Evolutionary conservation across 1,284 basidiomycete species (phyloP), one percentile per base, ranked within the genome.

Genomic region (Violaceomyces palustris): DNA sequence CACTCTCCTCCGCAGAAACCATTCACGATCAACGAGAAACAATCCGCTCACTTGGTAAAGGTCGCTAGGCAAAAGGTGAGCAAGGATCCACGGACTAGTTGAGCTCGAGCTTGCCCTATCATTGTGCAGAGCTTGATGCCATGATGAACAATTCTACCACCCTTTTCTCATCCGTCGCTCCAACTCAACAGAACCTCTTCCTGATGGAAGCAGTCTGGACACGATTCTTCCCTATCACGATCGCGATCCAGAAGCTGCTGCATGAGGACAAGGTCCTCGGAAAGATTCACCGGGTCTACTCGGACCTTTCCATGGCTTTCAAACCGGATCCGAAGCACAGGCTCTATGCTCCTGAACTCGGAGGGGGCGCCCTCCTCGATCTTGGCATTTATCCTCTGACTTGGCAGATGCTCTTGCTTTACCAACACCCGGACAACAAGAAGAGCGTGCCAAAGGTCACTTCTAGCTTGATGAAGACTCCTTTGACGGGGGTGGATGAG

Each of bases 291-390:
- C 43, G 64, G 11, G 58, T 64, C 22, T 49, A 41, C 36, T 37
- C 39, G 29, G 66, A 69, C 33, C 43, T 67, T 12, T 40, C 45
- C 5, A 35, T 36, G n/a, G 31, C 19, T n/a, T 64, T 68, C 35
- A 35, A 42, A 12, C 44, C 46, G 5, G 66, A 68, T 32, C 46
- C 56, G 83, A 87, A 24, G 85, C 83, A 89, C 75, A 77, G 88
- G 27, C 85, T 93, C 57, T 75, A 89, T 56, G 82, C 90, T 64
- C 88, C 90, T 3, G 74, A 76, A 15, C 78, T 92, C 6, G 90
- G 86, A 19, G 90, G 90, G 18, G 90, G 89, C 1, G 86, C 84
- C 7, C 69, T 93, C 27, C 80, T 93, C 31, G 90, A 93, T 72
- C 45, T 79, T 6, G 78, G 77, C 40, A 74, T 74, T 21, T 77